Evolutionary conservation across 2,329 filamentous ascomycete genomes (phyloP).

Genomic region (Fusarium nematophilum): DNA sequence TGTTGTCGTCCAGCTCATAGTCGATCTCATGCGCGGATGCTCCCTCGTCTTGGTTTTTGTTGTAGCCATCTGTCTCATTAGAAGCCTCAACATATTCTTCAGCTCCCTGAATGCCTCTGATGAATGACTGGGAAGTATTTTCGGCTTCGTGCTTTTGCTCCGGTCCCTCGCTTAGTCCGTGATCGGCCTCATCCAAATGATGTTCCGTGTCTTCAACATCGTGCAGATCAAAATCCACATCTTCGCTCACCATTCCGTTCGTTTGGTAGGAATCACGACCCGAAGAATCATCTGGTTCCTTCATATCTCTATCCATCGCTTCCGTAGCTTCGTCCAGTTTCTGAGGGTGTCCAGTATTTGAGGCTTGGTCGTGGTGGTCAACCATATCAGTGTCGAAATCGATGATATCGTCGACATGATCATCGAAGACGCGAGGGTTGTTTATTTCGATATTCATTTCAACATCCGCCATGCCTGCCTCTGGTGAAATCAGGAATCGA

Average conservation of each 20-base stretch:
- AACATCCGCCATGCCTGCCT: constrained; percentile 42
- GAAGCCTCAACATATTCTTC: constrained; percentile 12
- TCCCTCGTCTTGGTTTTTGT: constrained; percentile 21
- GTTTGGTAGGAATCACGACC: constrained; percentile 30
- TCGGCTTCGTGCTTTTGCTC: constrained; percentile 22
- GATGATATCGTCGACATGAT: constrained; percentile 49
- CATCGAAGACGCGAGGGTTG: constrained; percentile 39
- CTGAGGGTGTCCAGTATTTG: not conserved
- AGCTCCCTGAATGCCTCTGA: constrained; percentile 6
- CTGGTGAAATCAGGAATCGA: not conserved
- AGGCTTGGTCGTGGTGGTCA: constrained; percentile 34
- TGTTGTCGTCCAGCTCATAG: constrained; percentile 43
- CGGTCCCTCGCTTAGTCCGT: constrained; percentile 14
- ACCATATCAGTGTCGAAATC: constrained; percentile 53
- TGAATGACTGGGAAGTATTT: constrained; percentile 7
- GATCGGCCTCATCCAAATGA: constrained; percentile 12
- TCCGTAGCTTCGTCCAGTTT: constrained; percentile 12
- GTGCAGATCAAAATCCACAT: constrained; percentile 33
- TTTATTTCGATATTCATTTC: constrained; percentile 49
- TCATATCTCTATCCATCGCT: constrained; percentile 31
- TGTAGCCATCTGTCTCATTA: constrained; percentile 9
- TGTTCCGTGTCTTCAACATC: constrained; percentile 19
- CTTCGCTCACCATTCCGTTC: constrained; percentile 36
- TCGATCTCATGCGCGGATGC: constrained; percentile 45
- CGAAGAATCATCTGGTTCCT: constrained; percentile 34